Evolutionary conservation across 192 early-diverging fungal genomes (phyloP).

Genomic region (Coemansia sp.): DNA sequence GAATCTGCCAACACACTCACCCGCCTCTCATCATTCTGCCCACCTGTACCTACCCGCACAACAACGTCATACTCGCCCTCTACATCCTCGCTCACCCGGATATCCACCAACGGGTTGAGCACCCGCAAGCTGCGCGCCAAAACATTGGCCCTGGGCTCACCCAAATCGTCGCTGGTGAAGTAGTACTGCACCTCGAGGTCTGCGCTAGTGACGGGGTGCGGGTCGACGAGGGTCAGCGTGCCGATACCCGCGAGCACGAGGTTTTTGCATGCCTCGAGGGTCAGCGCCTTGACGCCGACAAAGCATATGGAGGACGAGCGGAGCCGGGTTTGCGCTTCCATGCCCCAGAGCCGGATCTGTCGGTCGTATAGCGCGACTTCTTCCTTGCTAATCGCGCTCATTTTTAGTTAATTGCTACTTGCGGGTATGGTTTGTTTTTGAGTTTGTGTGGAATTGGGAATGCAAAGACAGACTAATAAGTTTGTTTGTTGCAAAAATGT

Average conservation of each 20-base stretch:
- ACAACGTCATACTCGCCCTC: constrained; percentile 65
- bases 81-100: constrained; percentile 56
- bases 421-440: too few relatives aligned
- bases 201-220: constrained; percentile 54
- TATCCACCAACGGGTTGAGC: constrained; percentile 81
- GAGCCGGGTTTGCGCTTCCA: constrained; percentile 90
- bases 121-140: constrained; percentile 60
- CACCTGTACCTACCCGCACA: constrained; percentile 56
- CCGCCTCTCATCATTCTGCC: constrained; percentile 26
- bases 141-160: constrained; percentile 32
- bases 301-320: constrained; percentile 74
- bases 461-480: too few relatives aligned
- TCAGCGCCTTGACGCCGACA: constrained; percentile 67
- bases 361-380: constrained; percentile 95
- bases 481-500: too few relatives aligned
- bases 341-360: constrained; percentile 96
- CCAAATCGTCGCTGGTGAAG: constrained; percentile 6
- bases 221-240: constrained; percentile 68
- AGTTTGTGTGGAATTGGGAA: too few relatives aligned
- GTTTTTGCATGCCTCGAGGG: constrained; percentile 91
- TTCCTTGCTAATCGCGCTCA: constrained; percentile 56
- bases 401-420: too few relatives aligned
- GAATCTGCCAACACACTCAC: constrained; percentile 54
- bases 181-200: constrained; percentile 30
- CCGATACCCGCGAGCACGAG: constrained; percentile 87